Base-by-base conservation (phyloP, 2,329 filamentous ascomycete species). In the Trichoderma sp. region DNA sequence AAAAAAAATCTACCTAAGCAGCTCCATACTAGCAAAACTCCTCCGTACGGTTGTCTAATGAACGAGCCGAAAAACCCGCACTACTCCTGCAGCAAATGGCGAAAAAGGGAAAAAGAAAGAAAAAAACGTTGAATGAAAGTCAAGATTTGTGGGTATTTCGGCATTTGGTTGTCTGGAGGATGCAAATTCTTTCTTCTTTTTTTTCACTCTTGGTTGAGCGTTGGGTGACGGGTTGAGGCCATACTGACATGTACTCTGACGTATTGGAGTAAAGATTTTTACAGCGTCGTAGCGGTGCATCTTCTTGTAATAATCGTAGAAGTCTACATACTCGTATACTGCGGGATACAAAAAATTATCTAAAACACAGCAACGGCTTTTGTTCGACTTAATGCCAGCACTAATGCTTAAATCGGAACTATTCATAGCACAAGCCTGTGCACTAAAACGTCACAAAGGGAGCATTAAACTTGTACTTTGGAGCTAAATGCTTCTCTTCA, bases 401-500 rank as follows among this genome's bases (percentile, higher is more conserved):
- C 63, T 66, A 56, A 36, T 56, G 43, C 51, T 36, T 26, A 56
- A 56, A 28, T 66, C 11, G 51, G 51, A 57, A 57, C 65, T 60
- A 68, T 69, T 61, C 66, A 69, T 69, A 69, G 66, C 66, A 69
- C 66, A 69, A 68, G 21, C 53, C 12, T 57, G 34, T 61, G 65
- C 65, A 69, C 56, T 58, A 58, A 68, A 68, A 24, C 63, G 28
- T 56, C 62, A 65, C 26, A 65, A 63, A 63, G 14, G 24, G 18
- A 21, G 43, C 62, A 65, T 65, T 34, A 32, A 14, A 14, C 28
- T 32, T 26, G n/a, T 18, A 47, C 32, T 18, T 21, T 39, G 24
- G 53, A 12, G 2, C 11, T 34, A 21, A 34, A 14, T 15, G n/a
- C 21, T 61, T 61, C 58, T 24, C 18, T 12, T 3, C 34, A 30